Evolutionary conservation across 2,329 filamentous ascomycete species (phyloP).

Genomic region (Aureobasidium pullulans): DNA sequence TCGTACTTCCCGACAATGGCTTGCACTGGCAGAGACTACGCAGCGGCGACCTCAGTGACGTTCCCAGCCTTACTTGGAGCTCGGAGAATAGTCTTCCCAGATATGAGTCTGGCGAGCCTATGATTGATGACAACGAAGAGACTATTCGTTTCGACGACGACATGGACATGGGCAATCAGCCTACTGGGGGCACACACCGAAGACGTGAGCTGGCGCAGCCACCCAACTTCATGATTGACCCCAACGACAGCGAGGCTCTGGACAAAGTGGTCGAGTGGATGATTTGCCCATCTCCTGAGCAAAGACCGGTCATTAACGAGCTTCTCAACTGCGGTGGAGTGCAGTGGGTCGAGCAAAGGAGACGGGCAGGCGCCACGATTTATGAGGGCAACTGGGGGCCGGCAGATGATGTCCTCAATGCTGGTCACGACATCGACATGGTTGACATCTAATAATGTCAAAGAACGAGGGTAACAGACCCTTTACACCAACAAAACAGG

Average conservation of each 20-base stretch:
- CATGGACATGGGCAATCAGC: constrained; percentile 16
- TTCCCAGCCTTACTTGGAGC: constrained; percentile 81
- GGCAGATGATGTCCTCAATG: constrained; percentile 52
- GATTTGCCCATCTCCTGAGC: constrained; percentile 66
- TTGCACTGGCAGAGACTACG: constrained; percentile 83
- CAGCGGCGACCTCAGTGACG: constrained; percentile 79
- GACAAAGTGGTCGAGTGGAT: constrained; percentile 82
- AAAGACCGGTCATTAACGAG: constrained; percentile 67
- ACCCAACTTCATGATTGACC: constrained; percentile 83
- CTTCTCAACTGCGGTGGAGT: constrained; percentile 67
- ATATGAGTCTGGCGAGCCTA: constrained; percentile 63
- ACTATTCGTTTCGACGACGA: constrained; percentile 25
- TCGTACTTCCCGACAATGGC: constrained; percentile 88
- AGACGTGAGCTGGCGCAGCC: constrained; percentile 56
- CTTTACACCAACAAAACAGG: not conserved
- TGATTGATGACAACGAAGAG: constrained; percentile 21
- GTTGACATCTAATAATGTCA: constrained; percentile 40
- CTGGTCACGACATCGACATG: constrained; percentile 52
- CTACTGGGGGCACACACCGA: constrained; percentile 17
- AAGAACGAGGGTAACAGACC: constrained; percentile 2
- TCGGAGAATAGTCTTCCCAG: constrained; percentile 62
- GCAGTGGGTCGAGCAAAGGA: constrained; percentile 68
- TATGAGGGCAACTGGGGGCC: constrained; percentile 97
- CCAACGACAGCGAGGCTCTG: constrained; percentile 63
- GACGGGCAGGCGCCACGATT: constrained; percentile 82